phyloP scores from a whole-genome alignment of 176 grass and related monocot species.

The Saccharum officinarum region DNA sequence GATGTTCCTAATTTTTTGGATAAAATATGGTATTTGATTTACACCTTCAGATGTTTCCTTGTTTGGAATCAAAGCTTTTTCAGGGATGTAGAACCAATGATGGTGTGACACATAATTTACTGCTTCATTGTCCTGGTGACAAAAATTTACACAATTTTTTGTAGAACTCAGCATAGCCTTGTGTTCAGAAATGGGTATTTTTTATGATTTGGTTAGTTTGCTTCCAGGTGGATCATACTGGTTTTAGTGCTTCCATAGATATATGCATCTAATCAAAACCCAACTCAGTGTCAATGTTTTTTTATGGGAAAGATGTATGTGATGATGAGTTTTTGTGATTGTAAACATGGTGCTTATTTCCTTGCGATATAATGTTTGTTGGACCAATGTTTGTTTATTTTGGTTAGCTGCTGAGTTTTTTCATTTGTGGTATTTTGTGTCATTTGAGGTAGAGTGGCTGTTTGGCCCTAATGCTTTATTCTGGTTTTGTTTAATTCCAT shows the following conservation, averaged over 20 bases:
- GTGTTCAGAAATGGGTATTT: neutral
- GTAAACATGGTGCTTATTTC: neutral
- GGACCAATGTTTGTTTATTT: neutral
- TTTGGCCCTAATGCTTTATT: neutral
- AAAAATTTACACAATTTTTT: neutral
- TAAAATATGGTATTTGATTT: neutral
- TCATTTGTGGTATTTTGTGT: slow-evolving; percentile 3
- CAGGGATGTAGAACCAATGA: neutral
- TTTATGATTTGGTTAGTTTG: slow-evolving; percentile 8
- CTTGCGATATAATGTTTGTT: neutral
- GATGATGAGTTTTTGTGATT: neutral
- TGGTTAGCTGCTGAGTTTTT: neutral
- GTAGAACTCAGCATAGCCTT: neutral
- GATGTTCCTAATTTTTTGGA: neutral
- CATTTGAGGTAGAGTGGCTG: neutral
- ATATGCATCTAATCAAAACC: neutral
- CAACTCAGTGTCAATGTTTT: neutral
- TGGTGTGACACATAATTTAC: neutral
- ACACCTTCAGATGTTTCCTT: neutral
- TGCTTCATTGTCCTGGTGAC: neutral
- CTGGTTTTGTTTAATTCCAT: neutral
- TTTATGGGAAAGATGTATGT: neutral
- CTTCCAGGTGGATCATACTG: neutral
- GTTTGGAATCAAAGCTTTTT: neutral
- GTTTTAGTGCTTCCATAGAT: neutral